Percentiles rank a stretch among this genome's conserved stretches.
Conservation (phyloP, 192 early-diverging fungal genomes). For the Backusella australiensis region DNA sequence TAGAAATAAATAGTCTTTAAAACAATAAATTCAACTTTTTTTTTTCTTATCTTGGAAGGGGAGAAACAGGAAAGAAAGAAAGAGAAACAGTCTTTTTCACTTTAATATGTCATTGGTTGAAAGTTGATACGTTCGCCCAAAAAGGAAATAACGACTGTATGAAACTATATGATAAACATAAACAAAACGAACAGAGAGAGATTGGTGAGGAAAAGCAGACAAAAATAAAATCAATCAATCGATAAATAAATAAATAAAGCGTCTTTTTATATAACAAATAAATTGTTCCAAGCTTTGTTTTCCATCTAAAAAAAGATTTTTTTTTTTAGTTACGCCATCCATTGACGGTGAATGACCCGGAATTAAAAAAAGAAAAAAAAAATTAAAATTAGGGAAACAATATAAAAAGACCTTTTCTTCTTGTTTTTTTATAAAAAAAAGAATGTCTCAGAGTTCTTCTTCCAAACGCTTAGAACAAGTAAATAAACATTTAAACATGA, state of each 20-base stretch:
- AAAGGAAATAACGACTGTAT: background rate
- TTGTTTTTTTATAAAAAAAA: background rate
- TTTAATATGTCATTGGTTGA: background rate
- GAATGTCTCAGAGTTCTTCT: conserved; percentile 2
- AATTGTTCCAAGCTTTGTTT: background rate
- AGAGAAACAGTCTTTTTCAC: background rate
- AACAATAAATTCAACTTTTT: background rate
- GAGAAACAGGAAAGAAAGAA: background rate
- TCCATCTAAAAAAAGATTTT: background rate
- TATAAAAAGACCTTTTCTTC: background rate
- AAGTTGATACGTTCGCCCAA: background rate
- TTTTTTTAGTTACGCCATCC: background rate
- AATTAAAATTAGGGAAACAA: background rate
- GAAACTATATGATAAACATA: background rate
- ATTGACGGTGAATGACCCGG: too few species aligned
- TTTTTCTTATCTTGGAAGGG: background rate
- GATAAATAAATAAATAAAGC: background rate
- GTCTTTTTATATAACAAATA: background rate
- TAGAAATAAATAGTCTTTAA: background rate
- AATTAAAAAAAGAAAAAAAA: background rate
- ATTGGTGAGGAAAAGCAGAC: background rate
- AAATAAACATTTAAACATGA: background rate
- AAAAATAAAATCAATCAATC: background rate
- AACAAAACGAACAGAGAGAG: background rate
- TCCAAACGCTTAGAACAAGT: conserved; percentile 9